These are phyloP conservation scores for Lentinula raphanica DNA, from an alignment of 768 basidiomycete genomes.

Conservation along the genomic window DNA sequence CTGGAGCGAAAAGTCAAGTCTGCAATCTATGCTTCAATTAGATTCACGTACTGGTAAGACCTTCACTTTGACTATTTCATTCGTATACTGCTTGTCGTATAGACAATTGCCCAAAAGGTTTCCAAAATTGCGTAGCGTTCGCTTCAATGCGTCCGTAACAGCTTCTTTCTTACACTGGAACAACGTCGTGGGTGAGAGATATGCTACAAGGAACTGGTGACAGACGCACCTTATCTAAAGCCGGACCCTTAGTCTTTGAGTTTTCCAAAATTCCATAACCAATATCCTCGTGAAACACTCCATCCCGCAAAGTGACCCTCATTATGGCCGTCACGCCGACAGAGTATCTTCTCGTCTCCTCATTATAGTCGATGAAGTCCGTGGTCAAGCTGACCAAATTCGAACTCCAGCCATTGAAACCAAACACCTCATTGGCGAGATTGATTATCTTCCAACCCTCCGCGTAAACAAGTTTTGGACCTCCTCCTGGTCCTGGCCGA, in stretches of 20 bases:
- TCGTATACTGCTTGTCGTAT: slow-evolving; percentile 90
- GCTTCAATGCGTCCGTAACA: slow-evolving; percentile 90
- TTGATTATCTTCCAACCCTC: slow-evolving; percentile 99
- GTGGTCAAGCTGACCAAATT: slow-evolving; percentile 68
- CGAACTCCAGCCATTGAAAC: slow-evolving; percentile 95
- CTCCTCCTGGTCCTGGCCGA: slow-evolving; percentile 82
- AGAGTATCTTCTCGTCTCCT: slow-evolving; percentile 58
- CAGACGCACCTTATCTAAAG: slow-evolving; percentile 80
- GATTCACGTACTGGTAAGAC: slow-evolving; percentile 62
- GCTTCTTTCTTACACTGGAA: slow-evolving; percentile 99
- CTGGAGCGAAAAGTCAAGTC: slow-evolving; percentile 24
- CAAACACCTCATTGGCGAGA: slow-evolving; percentile 96
- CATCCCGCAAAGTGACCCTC: slow-evolving; percentile 82
- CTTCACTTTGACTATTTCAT: slow-evolving; percentile 84
- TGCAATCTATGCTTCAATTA: background rate
- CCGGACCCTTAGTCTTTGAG: slow-evolving; percentile 74
- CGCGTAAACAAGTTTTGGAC: slow-evolving; percentile 85
- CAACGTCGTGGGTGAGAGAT: background rate
- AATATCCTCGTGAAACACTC: slow-evolving; percentile 87
- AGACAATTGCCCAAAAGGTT: slow-evolving; percentile 94
- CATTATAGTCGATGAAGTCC: slow-evolving; percentile 73
- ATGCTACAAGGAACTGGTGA: background rate
- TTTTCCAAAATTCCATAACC: slow-evolving; percentile 90
- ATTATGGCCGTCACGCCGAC: slow-evolving; percentile 83
- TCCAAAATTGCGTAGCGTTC: slow-evolving; percentile 87